Evolutionary conservation across 192 early-diverging fungal species (phyloP), one percentile per base, ranked within the genome.

Genomic region (Phycomyces blakesleeanus): DNA sequence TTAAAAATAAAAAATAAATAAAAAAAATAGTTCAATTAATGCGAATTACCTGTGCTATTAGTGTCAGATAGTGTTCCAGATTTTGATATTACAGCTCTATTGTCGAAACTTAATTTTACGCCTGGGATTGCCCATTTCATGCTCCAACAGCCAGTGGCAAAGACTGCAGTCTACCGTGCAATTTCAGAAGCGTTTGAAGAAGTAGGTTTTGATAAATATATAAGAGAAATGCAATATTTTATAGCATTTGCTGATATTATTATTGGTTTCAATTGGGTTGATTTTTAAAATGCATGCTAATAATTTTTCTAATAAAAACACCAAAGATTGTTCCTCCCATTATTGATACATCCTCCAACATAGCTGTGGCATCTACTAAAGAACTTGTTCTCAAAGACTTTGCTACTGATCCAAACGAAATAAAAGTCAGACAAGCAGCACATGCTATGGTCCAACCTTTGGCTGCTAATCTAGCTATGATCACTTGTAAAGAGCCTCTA

Each of bases 341-440:
- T 12, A 91, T 98, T 18, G 90, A 89, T 40, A 78, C 94, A 38
- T 92, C 94, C 16, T 89, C 93, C 2, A 89, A 88, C 0, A 95
- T 99, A 63, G 96, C 94, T 7, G 86, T 87, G 1, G 89, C 92
- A 58, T 92, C 93, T 27, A 95, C 92, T 4, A 83, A 89, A 1
- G 95, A 98, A 66, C 81, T 97, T 55, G 81, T 99, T 15, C 71
- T 93, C 51, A 98, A 98, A 77, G 97, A 99, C 68, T 98, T 98
- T 85, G 91, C 91, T 2, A 81, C 88, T 53, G 97, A 99, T 63
- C 87, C 91, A 11, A 92, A 95, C 64, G 96, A 98, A 75, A 87
- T 89, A 47, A 87, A 90, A 57, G 82, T 99, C 80, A 81, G 92
- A 50, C 86, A 89, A 34, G 90, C 97, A 2, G 95, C 94, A 12